phyloP scores from a whole-genome alignment of 768 basidiomycete genomes.

The Cyclocybe aegerita region DNA sequence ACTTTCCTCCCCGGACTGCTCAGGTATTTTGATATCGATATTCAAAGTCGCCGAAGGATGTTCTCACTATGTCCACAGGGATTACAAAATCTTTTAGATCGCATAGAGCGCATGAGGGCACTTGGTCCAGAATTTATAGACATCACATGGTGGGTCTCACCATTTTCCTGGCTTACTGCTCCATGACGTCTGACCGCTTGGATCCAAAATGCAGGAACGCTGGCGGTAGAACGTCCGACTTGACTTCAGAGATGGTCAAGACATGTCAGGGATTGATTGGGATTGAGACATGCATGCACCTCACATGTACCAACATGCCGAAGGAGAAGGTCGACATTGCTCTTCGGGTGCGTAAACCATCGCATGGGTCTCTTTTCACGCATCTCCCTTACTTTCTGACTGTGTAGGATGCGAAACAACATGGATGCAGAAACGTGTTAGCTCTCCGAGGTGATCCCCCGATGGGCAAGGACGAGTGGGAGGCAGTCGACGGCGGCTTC shows the following conservation, averaged over 20 bases:
- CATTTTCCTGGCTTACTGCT: background rate
- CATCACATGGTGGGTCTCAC: slow-evolving; percentile 79
- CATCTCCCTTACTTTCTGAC: too few species aligned
- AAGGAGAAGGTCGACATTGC: slow-evolving; percentile 92
- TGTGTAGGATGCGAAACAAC: slow-evolving; percentile 80
- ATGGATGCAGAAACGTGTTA: slow-evolving; percentile 90
- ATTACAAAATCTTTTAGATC: slow-evolving; percentile 94
- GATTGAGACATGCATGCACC: slow-evolving; percentile 96
- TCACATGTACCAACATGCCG: slow-evolving; percentile 99
- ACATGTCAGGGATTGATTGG: slow-evolving; percentile 92
- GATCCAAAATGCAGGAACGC: slow-evolving; percentile 70
- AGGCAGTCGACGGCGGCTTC: slow-evolving; percentile 89
- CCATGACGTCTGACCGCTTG: slow-evolving; percentile 1
- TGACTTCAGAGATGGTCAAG: slow-evolving; percentile 92
- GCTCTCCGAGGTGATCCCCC: slow-evolving; percentile 95
- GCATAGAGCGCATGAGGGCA: slow-evolving; percentile 96
- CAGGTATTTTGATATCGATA: slow-evolving; percentile 53
- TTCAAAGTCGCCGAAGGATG: background rate
- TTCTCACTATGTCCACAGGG: slow-evolving; percentile 45
- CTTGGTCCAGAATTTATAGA: slow-evolving; percentile 98
- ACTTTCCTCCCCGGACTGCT: slow-evolving; percentile 94
- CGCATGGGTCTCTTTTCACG: background rate
- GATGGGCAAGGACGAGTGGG: slow-evolving; percentile 86
- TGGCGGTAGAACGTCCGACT: slow-evolving; percentile 91
- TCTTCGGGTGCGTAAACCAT: slow-evolving; percentile 58